Evolutionary conservation across 2,329 filamentous ascomycete species (phyloP).

Genomic region (Monosporascus sp.): DNA sequence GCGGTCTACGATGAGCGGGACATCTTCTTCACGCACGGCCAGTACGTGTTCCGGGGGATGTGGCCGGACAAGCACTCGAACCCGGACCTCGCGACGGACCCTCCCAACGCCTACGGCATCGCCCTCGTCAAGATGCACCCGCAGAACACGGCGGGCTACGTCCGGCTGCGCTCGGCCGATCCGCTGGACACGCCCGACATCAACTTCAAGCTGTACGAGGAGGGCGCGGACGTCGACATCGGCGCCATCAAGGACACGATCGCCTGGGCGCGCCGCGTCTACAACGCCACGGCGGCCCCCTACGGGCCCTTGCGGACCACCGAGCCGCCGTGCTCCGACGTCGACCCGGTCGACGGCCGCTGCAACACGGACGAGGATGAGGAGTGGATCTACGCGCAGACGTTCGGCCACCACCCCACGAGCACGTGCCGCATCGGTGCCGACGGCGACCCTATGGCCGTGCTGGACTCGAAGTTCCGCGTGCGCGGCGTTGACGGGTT

Average conservation of each 20-base stretch:
- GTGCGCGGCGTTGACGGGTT: slow-evolving; percentile 46
- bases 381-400: slow-evolving; percentile 33
- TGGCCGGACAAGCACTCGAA: slow-evolving; percentile 14
- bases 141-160: slow-evolving; percentile 51
- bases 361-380: slow-evolving; percentile 6
- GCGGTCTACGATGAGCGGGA: slow-evolving; percentile 11
- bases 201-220: slow-evolving; percentile 51
- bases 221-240: slow-evolving; percentile 36
- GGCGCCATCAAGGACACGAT: slow-evolving; percentile 44
- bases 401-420: slow-evolving; percentile 51
- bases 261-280: slow-evolving; percentile 18
- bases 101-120: slow-evolving; percentile 24
- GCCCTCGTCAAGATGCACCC: slow-evolving; percentile 32
- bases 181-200: slow-evolving; percentile 60
- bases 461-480: slow-evolving; percentile 47
- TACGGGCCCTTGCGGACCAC: slow-evolving; percentile 2
- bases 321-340: slow-evolving; percentile 9
- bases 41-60: slow-evolving; percentile 14
- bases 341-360: slow-evolving; percentile 1
- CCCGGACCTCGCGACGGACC: slow-evolving; percentile 19
- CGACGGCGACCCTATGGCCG: slow-evolving; percentile 44
- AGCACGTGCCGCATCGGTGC: slow-evolving; percentile 48
- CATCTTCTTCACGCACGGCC: slow-evolving; percentile 11
- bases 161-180: slow-evolving; percentile 53
- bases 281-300: neutral